A percentile compares a stretch with the other conserved stretches of the same genome.
Evolutionary conservation across 768 basidiomycete genomes (phyloP).

Genomic region (Russula foetens): DNA sequence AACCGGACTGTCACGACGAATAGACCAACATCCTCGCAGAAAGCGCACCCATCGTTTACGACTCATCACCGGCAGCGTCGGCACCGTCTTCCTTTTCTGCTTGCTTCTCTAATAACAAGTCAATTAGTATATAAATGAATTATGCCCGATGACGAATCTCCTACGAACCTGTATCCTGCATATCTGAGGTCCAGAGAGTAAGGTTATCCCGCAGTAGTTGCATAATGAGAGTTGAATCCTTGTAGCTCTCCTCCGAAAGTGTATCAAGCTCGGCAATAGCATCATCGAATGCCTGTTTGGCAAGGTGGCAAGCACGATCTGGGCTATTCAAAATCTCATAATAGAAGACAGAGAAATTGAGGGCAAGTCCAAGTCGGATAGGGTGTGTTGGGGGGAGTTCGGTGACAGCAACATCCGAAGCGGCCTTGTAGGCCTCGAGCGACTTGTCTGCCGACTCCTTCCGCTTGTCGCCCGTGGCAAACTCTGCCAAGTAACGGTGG

Average conservation of each 20-base stretch:
- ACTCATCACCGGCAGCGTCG: slow-evolving; percentile 61
- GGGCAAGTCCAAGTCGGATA: slow-evolving; percentile 94
- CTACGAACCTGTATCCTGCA: slow-evolving; percentile 81
- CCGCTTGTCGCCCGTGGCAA: slow-evolving; percentile 96
- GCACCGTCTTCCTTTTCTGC: slow-evolving; percentile 63
- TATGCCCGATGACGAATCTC: background rate
- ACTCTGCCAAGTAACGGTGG: slow-evolving; percentile 98
- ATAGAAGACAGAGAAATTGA: slow-evolving; percentile 99
- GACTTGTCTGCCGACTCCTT: slow-evolving; percentile 97
- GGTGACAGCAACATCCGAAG: slow-evolving; percentile 92
- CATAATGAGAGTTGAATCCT: slow-evolving; percentile 97
- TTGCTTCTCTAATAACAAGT: slow-evolving; percentile 47
- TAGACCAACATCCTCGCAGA: slow-evolving; percentile 6
- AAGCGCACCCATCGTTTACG: slow-evolving; percentile 25
- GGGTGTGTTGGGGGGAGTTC: slow-evolving; percentile 96
- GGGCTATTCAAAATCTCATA: slow-evolving; percentile 99
- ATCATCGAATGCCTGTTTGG: slow-evolving; percentile 61
- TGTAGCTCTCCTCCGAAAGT: slow-evolving; percentile 97
- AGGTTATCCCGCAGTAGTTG: slow-evolving; percentile 96
- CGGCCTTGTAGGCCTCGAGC: slow-evolving; percentile 94
- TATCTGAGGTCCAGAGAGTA: slow-evolving; percentile 96
- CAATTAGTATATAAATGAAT: background rate
- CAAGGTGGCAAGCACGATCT: slow-evolving; percentile 57
- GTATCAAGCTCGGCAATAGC: slow-evolving; percentile 99
- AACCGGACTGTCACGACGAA: slow-evolving; percentile 2